Evolutionary conservation across 768 basidiomycete genomes (phyloP).

Genomic region (Candolleomyces eurysporus): DNA sequence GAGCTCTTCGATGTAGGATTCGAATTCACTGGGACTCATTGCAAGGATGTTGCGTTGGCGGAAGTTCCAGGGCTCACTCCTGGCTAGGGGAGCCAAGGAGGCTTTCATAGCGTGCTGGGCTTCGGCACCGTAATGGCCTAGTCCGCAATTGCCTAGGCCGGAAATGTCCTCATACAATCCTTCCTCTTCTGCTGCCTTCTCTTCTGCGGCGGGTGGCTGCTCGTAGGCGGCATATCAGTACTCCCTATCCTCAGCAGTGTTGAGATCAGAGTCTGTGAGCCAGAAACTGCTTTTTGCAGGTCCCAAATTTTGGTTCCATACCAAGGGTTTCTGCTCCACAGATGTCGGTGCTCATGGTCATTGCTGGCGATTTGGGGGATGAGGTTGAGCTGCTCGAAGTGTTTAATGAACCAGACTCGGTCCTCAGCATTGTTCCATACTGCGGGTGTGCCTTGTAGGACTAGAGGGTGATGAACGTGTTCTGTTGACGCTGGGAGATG

Average conservation of each 20-base stretch:
- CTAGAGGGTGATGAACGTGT: constrained; percentile 63
- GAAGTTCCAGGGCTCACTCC: constrained; percentile 10
- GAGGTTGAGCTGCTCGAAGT: constrained; percentile 62
- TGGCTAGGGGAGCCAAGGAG: background rate
- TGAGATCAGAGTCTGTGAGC: constrained; percentile 50
- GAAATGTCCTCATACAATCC: too few relatives aligned
- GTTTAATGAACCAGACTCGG: constrained; percentile 65
- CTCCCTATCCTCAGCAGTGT: constrained; percentile 12
- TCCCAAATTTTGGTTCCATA: too few relatives aligned
- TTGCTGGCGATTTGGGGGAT: too few relatives aligned
- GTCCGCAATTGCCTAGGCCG: too few relatives aligned
- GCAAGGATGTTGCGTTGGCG: constrained; percentile 48
- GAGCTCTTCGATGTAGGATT: constrained; percentile 56
- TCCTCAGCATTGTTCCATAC: constrained; percentile 72
- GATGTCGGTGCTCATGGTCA: too few relatives aligned
- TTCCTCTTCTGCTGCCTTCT: too few relatives aligned
- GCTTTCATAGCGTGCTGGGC: too few relatives aligned
- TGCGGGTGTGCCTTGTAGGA: constrained; percentile 70
- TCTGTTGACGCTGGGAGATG: constrained; percentile 61
- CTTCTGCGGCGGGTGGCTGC: constrained; percentile 3
- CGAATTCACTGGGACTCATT: constrained; percentile 61
- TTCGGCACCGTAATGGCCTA: too few relatives aligned
- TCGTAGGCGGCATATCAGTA: background rate
- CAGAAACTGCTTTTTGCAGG: constrained; percentile 23
- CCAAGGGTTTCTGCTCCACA: too few relatives aligned